phyloP scores from a whole-genome alignment of 2,329 filamentous ascomycete genomes.

The Beauveria australis region DNA sequence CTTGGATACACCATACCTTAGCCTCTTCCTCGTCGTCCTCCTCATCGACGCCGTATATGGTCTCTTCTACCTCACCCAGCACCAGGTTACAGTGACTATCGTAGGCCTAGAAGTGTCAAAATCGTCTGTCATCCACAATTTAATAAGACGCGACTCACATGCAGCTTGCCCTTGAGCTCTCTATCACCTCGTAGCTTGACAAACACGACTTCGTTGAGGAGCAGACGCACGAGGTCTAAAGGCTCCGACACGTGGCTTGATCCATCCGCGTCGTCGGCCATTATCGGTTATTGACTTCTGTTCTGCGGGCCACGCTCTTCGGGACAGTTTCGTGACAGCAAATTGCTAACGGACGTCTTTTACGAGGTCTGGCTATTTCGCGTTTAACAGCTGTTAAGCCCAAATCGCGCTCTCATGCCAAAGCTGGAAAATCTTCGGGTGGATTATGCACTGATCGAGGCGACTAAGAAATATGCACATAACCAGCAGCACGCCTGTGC shows the following conservation, averaged over 20 bases:
- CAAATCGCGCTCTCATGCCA: constrained; percentile 1
- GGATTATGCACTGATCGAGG: constrained; percentile 6
- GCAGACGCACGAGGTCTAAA: constrained; percentile 88
- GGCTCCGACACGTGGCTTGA: constrained; percentile 74
- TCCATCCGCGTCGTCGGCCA: constrained; percentile 79
- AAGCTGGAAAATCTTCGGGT: constrained; percentile 13
- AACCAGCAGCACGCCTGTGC: background rate
- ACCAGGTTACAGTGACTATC: constrained; percentile 98
- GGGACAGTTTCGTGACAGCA: background rate
- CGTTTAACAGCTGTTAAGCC: constrained; percentile 1
- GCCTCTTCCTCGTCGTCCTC: constrained; percentile 72
- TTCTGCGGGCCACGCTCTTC: background rate
- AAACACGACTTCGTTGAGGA: constrained; percentile 92
- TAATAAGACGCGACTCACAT: constrained; percentile 51
- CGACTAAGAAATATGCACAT: constrained; percentile 1
- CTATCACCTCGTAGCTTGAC: constrained; percentile 94
- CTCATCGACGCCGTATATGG: constrained; percentile 87
- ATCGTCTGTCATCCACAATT: no score
- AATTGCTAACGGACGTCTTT: background rate
- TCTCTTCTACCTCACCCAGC: constrained; percentile 93
- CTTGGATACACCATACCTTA: constrained; percentile 45
- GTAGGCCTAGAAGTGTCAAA: constrained; percentile 60
- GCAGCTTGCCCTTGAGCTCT: constrained; percentile 88
- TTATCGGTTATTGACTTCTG: constrained; percentile 29
- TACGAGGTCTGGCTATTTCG: background rate